Base-by-base conservation (phyloP, 208 protist species). In the Trypanosoma grayi region DNA sequence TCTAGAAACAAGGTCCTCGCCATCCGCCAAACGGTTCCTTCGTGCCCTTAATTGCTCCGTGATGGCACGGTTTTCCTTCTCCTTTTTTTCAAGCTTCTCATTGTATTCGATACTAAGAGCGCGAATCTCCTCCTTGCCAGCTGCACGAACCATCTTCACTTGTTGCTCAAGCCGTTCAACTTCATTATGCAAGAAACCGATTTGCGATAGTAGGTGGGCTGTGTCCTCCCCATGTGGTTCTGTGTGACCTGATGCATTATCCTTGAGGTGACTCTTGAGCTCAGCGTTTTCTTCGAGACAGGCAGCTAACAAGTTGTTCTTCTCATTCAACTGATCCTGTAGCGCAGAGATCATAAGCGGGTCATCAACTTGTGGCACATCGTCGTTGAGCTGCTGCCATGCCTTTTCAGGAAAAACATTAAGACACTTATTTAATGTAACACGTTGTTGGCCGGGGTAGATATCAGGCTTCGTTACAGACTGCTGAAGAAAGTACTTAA, bases 151-250 rank as follows among this genome's bases (percentile, higher is more conserved):
- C 0, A 18, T 54, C 24, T 31, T 45, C 0, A 81, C 59, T 25
- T 82, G 74, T 20, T 74, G 22, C 52, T 93, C 87, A 22, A 93
- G 70, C 7, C 87, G 64, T 27, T 93, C 83, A 25, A 93, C 81
- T 56, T 93, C 87, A 53, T 75, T 79, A 52, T 93, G 87, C 11
- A 94, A 61, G 80, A 92, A 90, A 7, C 44, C 69, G 39, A 94
- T 90, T 46, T 94, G 87, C 2, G 71, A 73, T 9, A 89, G 55
- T 1, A 90, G 59, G 63, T 90, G 81, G 2, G 79, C 72, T 4
- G 70, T 74, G 33, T 81, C 70, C 31, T 66, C 43, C 2, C 59
- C 54, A 16, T 22, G 16, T 22, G 25, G 30, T 46, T 44, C 52
- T 41, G 24, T 44, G 10, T 24, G 2, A 1, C 8, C 7, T 25